Base-by-base conservation (phyloP, 2,329 filamentous ascomycete genomes). In the Cladosporium sp. region DNA sequence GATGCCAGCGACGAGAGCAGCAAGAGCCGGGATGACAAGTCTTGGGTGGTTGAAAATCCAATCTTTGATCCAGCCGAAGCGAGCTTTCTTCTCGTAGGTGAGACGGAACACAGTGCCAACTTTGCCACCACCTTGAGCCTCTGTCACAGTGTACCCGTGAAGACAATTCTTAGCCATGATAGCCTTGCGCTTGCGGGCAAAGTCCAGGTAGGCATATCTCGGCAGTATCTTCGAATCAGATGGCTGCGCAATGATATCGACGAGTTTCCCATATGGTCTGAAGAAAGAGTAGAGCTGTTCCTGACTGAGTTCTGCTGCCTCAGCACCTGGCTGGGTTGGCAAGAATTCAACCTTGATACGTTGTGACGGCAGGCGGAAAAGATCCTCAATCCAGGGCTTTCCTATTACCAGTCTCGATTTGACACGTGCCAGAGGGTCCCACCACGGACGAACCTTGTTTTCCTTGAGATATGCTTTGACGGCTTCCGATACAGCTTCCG, bases 121-220 rank as follows among this genome's bases (percentile, higher is more conserved):
- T 65, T 88, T 88, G 3, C 90, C 91, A 42, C 90, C 90, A 4
- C 89, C 90, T 39, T 83, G 78, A 5, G 72, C 72, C 65, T 91
- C 87, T 0, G 79, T 72, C 1, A 96, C 83, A 2, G 86, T 78
- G 60, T 89, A 89, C 0, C 93, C 92, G 71, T 99, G 94, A 75
- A 97, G 81, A 68, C 93, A 97, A 66, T 96, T 96, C 65, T 90
- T 87, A 0, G 92, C 91, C 84, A 94, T 91, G 56, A 95, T 88
- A 6, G 91, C 88, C 66, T 89, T 87, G 35, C 89, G 82, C 13
- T 89, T 79, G 7, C 83, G 80, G 1, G 83, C 79, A 66, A 94
- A 97, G 67, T 91, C 89, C 20, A 97, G 74, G 54, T 85, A 83
- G 0, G 92, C 91, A 71, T 85, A 96, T 65, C 86, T 87, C 0